Evolutionary conservation across 2,329 filamentous ascomycete genomes (phyloP).

Genomic region (Fusarium sp.): DNA sequence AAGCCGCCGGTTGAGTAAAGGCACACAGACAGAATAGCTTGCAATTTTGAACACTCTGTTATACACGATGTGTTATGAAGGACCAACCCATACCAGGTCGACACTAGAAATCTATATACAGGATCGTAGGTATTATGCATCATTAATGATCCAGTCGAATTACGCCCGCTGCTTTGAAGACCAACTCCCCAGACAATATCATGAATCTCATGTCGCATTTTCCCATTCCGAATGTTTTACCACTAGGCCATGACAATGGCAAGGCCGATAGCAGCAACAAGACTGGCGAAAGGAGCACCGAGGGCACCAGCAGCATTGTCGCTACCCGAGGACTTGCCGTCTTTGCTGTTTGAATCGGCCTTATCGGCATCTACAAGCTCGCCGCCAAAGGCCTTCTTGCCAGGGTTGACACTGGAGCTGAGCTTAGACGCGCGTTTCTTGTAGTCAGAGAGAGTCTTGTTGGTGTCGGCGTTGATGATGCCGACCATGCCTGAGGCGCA

Average conservation of each 20-base stretch:
- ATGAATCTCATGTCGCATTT: conserved; percentile 30
- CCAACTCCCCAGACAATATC: conserved; percentile 5
- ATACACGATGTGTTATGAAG: neutral
- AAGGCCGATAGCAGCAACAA: conserved; percentile 32
- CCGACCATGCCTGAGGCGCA: conserved; percentile 54
- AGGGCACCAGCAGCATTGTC: conserved; percentile 31
- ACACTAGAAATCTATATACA: conserved; percentile 1
- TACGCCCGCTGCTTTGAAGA: conserved; percentile 5
- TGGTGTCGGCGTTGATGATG: conserved; percentile 50
- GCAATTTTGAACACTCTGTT: neutral
- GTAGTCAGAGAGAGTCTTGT: conserved; percentile 48
- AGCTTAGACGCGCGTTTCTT: conserved; percentile 44
- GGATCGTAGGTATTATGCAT: neutral
- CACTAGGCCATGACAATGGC: conserved; percentile 34
- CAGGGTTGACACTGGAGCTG: conserved; percentile 44
- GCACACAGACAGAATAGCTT: neutral
- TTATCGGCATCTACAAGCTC: conserved; percentile 42
- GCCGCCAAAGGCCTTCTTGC: conserved; percentile 44
- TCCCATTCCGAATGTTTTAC: neutral
- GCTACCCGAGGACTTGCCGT: conserved; percentile 17
- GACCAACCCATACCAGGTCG: neutral
- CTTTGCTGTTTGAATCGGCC: conserved; percentile 14
- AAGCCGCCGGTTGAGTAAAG: neutral
- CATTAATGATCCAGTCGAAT: conserved; percentile 5
- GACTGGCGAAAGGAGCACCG: conserved; percentile 26